These are phyloP conservation scores for Phytophthora quininea DNA, from an alignment of 352 stramenopile species.

Conservation along the genomic window DNA sequence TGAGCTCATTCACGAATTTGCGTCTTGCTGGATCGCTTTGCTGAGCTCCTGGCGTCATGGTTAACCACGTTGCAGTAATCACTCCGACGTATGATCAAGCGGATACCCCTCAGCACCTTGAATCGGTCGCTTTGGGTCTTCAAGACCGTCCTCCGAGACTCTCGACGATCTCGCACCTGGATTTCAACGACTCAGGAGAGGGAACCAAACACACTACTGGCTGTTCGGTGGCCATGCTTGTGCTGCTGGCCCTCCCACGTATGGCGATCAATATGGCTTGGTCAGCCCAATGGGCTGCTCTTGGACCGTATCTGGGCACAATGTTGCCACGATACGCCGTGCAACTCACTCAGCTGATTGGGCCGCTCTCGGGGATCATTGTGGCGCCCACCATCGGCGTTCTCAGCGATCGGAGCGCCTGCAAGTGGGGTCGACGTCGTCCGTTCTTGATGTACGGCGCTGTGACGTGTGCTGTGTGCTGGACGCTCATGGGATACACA, in stretches of 20 bases:
- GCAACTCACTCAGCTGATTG: conserved; percentile 77
- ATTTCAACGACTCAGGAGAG: conserved; percentile 31
- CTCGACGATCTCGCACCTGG: conserved; percentile 43
- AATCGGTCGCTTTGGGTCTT: conserved; percentile 31
- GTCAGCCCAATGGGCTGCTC: conserved; percentile 76
- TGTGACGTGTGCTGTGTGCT: conserved; percentile 65
- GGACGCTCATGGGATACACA: conserved; percentile 76
- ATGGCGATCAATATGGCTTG: conserved; percentile 85
- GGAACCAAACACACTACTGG: conserved; percentile 27
- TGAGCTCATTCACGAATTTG: conserved; percentile 20
- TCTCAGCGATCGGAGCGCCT: conserved; percentile 61
- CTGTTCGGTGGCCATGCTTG: conserved; percentile 69
- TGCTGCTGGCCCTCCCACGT: conserved; percentile 67
- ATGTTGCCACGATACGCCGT: conserved; percentile 70
- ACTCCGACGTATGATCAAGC: conserved; percentile 52
- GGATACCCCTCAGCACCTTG: conserved; percentile 28
- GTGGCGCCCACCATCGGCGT: conserved; percentile 73
- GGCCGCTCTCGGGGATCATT: conserved; percentile 71
- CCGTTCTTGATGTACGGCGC: conserved; percentile 70
- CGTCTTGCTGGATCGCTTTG: background rate
- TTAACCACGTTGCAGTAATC: conserved; percentile 33
- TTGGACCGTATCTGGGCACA: conserved; percentile 74
- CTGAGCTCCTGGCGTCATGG: conserved; percentile 17
- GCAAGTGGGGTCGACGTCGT: conserved; percentile 64
- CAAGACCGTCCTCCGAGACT: conserved; percentile 32